These are phyloP conservation scores for Inosperma sp. DNA, from an alignment of 768 basidiomycete genomes.

Conservation along the genomic window DNA sequence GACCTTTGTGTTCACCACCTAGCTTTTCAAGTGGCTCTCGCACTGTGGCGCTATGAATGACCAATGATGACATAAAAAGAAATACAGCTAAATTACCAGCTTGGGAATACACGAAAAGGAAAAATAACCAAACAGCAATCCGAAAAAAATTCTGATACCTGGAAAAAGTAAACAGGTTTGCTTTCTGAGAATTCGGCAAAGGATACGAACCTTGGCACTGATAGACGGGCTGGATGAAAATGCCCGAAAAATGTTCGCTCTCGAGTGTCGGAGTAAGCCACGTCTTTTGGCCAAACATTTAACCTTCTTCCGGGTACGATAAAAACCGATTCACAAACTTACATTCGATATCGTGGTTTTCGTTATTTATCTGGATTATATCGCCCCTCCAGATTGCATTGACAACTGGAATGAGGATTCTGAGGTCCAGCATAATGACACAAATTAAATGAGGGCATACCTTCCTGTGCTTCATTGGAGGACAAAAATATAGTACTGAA, in stretches of 20 bases:
- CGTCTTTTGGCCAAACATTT: slow-evolving; percentile 41
- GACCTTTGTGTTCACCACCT: slow-evolving; percentile 44
- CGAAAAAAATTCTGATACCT: slow-evolving; percentile 87
- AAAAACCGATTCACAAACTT: slow-evolving; percentile 20
- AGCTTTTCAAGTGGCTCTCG: slow-evolving; percentile 73
- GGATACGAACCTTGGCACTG: slow-evolving; percentile 63
- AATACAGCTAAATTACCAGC: slow-evolving; percentile 48
- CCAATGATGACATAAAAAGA: not conserved
- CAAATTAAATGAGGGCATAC: slow-evolving; percentile 33
- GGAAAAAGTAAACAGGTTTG: slow-evolving; percentile 1
- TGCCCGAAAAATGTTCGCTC: slow-evolving; percentile 60
- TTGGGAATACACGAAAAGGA: slow-evolving; percentile 77
- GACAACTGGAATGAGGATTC: slow-evolving; percentile 52
- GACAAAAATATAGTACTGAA: slow-evolving; percentile 77
- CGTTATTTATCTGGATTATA: slow-evolving; percentile 73
- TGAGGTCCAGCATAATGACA: not conserved
- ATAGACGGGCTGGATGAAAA: slow-evolving; percentile 70
- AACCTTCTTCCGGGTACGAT: not conserved
- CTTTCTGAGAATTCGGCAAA: not conserved
- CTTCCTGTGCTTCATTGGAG: slow-evolving; percentile 79
- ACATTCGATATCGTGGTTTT: slow-evolving; percentile 77
- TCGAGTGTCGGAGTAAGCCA: slow-evolving; percentile 56
- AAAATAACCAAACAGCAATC: slow-evolving; percentile 70
- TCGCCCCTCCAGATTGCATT: slow-evolving; percentile 79
- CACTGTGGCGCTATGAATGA: slow-evolving; percentile 38